phyloP scores from a whole-genome alignment of 2,329 filamentous ascomycete species.

The Xylariales sp. region DNA sequence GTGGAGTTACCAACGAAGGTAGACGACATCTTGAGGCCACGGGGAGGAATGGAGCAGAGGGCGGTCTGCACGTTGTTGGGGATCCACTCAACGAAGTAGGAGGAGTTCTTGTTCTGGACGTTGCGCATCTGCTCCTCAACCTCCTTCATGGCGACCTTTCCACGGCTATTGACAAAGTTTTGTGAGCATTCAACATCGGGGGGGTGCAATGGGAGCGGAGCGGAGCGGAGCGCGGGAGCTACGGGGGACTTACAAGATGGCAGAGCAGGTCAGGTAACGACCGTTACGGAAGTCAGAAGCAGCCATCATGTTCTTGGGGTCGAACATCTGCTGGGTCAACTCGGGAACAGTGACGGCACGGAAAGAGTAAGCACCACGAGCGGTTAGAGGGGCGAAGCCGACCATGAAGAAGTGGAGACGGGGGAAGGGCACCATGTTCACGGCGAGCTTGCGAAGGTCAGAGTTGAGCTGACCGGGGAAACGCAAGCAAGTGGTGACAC shows the following conservation, averaged over 20 bases:
- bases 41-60: slow-evolving; percentile 96
- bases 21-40: slow-evolving; percentile 97
- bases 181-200: too few species aligned
- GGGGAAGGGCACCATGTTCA: slow-evolving; percentile 99
- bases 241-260: slow-evolving; percentile 93
- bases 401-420: slow-evolving; percentile 99
- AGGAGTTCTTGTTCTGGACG: slow-evolving; percentile 99
- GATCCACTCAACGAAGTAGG: slow-evolving; percentile 99
- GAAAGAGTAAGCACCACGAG: slow-evolving; percentile 88
- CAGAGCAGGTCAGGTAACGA: slow-evolving; percentile 98
- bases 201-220: slow-evolving; percentile 2
- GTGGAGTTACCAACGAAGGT: slow-evolving; percentile 99
- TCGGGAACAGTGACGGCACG: slow-evolving; percentile 95
- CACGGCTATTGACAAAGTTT: too few species aligned
- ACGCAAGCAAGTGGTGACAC: slow-evolving; percentile 95
- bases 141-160: slow-evolving; percentile 99
- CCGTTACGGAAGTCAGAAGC: slow-evolving; percentile 99
- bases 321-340: slow-evolving; percentile 99
- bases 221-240: too few species aligned
- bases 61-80: slow-evolving; percentile 99
- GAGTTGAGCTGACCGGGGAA: slow-evolving; percentile 99
- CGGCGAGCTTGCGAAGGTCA: slow-evolving; percentile 97
- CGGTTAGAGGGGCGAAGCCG: slow-evolving; percentile 97
- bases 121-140: slow-evolving; percentile 99
- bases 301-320: slow-evolving; percentile 99